Evolutionary conservation across 352 stramenopile genomes (phyloP).

Genomic region (Pythium guiyangense): DNA sequence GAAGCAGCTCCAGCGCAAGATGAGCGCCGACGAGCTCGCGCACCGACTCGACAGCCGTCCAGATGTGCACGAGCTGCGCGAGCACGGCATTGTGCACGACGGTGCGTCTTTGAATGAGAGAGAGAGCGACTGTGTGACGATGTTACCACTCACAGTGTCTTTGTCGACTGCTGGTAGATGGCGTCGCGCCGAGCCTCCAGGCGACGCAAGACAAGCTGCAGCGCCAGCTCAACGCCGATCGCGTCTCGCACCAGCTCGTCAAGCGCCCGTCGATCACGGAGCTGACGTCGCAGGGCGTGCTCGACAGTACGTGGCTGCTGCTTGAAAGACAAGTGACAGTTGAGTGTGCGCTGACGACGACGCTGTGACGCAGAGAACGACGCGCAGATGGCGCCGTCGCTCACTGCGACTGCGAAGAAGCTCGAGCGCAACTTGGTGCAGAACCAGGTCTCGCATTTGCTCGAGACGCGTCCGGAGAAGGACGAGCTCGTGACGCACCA

Average conservation of each 20-base stretch:
- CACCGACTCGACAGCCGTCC: conserved; percentile 63
- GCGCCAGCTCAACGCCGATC: conserved; percentile 69
- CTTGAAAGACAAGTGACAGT: background rate
- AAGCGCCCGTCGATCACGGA: conserved; percentile 64
- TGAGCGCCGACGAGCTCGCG: conserved; percentile 71
- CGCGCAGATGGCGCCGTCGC: conserved; percentile 48
- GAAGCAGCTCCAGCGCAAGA: conserved; percentile 67
- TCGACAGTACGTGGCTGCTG: conserved; percentile 33
- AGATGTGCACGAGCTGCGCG: conserved; percentile 69
- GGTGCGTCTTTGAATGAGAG: conserved; percentile 14
- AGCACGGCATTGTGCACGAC: conserved; percentile 60
- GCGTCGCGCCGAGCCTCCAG: conserved; percentile 72
- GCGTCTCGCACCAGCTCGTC: conserved; percentile 64
- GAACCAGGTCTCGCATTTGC: conserved; percentile 76
- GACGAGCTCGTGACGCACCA: conserved; percentile 74
- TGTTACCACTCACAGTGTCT: background rate
- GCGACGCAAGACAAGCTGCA: conserved; percentile 75
- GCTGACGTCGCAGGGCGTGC: conserved; percentile 49
- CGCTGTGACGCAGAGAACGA: conserved; percentile 30
- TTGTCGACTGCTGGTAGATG: conserved; percentile 18
- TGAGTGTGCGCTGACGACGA: background rate
- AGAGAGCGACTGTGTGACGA: background rate
- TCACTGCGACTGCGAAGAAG: conserved; percentile 72
- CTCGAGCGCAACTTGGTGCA: conserved; percentile 74
- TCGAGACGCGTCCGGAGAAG: conserved; percentile 73